These are phyloP conservation scores for Wickerhamomyces bovis DNA, from an alignment of 805 yeast species.

Conservation along the genomic window DNA sequence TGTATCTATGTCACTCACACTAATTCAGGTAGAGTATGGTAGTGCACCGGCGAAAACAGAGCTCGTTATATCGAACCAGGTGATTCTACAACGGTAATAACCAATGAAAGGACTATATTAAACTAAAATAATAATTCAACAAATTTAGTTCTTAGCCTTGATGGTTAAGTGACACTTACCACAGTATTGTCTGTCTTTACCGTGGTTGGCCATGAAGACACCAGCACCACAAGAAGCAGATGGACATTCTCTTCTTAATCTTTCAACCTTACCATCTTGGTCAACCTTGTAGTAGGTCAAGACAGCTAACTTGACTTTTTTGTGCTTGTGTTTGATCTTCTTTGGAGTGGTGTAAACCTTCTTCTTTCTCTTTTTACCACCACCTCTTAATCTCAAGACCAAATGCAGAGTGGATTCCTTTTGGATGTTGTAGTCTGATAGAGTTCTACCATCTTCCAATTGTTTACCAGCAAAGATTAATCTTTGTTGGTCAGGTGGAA, in stretches of 20 bases:
- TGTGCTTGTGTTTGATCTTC: constrained; percentile 99
- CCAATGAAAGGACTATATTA: background rate
- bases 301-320: constrained; percentile 98
- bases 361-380: constrained; percentile 99
- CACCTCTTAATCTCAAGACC: constrained; percentile 98
- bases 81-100: background rate
- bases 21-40: no score
- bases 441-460: constrained; percentile 93
- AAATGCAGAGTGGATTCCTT: constrained; percentile 95
- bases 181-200: constrained; percentile 95
- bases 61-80: no score
- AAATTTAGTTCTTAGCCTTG: constrained; percentile 39
- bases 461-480: constrained; percentile 97
- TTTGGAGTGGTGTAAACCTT: constrained; percentile 99
- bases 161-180: constrained; percentile 98
- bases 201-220: constrained; percentile 99
- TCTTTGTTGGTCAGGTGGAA: constrained; percentile 97
- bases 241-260: constrained; percentile 98
- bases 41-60: no score
- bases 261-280: constrained; percentile 96
- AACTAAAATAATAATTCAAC: constrained; percentile 5
- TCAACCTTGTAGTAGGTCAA: constrained; percentile 99
- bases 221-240: constrained; percentile 94
- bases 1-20: no score
- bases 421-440: constrained; percentile 97